Base-by-base conservation (phyloP, 2,329 filamentous ascomycete genomes). In the Pyricularia sp. region DNA sequence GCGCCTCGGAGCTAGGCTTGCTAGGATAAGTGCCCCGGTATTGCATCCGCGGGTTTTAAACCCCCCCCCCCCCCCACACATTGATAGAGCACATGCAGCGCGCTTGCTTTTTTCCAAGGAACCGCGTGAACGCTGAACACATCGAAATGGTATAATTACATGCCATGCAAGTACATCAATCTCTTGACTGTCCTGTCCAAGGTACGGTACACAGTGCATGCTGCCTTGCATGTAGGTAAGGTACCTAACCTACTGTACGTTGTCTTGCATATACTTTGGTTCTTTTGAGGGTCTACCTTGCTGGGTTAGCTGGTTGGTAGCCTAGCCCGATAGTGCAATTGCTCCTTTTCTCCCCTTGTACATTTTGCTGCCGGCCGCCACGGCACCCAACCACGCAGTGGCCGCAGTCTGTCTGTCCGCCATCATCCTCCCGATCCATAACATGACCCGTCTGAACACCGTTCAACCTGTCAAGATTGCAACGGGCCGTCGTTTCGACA, bases 391-490 rank as follows among this genome's bases (percentile, higher is more conserved):
- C 23, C 59, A 28, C 25, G 26, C 26, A 63, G 26, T 26, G 28
- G 67, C 36, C 58, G 42, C 50, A 63, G 66, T 50, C 36, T 61
- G 64, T 66, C 64, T 64, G 67, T 68, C 58, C 31, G 42, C 42
- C 20, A 55, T 55, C 42, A 55, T 55, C 20, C 42, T 55, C 42
- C 42, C 42, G 42, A 55, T 55, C 42, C 42, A 55, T 55, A 55
- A 55, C 42, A n/a, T 55, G 20, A n/a, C 42, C 42, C 42, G 30
- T 64, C 55, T 36, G 59, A 23, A 63, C 67, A 50, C 59, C 59
- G 67, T 68, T 68, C 55, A 28, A 64, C 67, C 67, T 68, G 67
- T 68, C 67, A 59, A 68, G n/a, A 68, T 26, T 42, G 23, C 66
- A 61, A 31, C 30, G 66, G 33, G 20, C 30, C 64, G n/a, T 36